Evolutionary conservation across 345 rosid genomes (phyloP), one percentile per base, ranked within the genome.

Genomic region (Euphorbia lathyris): DNA sequence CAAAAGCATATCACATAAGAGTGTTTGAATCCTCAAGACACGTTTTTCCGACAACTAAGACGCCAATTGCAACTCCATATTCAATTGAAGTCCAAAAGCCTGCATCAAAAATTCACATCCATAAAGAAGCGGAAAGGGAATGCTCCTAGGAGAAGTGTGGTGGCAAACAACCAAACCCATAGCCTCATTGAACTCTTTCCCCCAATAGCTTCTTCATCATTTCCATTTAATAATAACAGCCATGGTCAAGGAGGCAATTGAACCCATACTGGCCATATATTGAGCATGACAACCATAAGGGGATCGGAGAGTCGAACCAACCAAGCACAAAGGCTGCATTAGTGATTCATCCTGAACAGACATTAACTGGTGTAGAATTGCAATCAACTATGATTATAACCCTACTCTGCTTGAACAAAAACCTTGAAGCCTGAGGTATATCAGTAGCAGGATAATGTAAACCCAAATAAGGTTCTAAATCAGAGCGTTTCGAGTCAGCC

Each of bases 161-260:
- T 96, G 99, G 66, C 99, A 96, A 96, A 96, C 99, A 29, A 96
- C 96, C 76, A 96, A 78, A 73, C 99, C 99, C 99, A 96, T 29
- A 96, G 90, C 86, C 87, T 87, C 80, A 79, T 96, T 0, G 80
- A 63, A 69, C 74, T 92, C 81, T 96, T 83, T 48, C 93, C 91
- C 36, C 90, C 92, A 45, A 56, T 7, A 66, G 80, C 85, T 16
- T 90, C 98, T 56, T 90, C 95, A 16, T 90, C 96, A 57, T 80
- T 96, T 17, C 91, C 90, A 70, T 90, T 90, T 34, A 34, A 34
- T 96, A 72, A 96, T 81, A 64, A 96, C 97, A 0, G 98, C 96
- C 99, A 92, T 76, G 0, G 87, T 97, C 74, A 96, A 68, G 0
- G 99, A 92, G 4, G 99, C 98, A 23, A 77, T 84, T 11, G 97